These are phyloP conservation scores for Isochrysis galbana DNA, from an alignment of 78 protist genomes.

Conservation along the genomic window DNA sequence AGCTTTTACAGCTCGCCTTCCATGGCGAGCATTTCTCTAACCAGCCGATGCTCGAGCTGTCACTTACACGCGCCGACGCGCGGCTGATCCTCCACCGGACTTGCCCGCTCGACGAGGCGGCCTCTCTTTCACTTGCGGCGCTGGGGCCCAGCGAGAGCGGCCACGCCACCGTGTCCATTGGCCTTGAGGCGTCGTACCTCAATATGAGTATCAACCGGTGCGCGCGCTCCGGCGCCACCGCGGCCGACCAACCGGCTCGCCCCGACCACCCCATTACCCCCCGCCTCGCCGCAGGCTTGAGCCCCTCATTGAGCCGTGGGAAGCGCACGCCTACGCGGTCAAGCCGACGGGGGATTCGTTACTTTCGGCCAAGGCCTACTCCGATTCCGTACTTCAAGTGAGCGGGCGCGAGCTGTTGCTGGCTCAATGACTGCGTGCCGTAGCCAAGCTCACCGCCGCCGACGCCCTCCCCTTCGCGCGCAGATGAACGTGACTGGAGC, in stretches of 20 bases:
- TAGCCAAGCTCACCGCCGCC: too few species aligned
- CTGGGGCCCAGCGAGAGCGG: background rate
- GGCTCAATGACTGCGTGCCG: too few species aligned
- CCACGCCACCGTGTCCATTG: background rate
- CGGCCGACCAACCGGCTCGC: too few species aligned
- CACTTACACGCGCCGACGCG: background rate
- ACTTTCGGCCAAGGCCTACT: background rate
- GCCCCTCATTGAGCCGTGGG: background rate
- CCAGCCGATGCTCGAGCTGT: background rate
- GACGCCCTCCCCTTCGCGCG: too few species aligned
- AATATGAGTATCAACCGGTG: background rate
- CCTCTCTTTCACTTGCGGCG: background rate
- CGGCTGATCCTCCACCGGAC: background rate
- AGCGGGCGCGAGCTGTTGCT: too few species aligned
- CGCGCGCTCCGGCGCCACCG: too few species aligned
- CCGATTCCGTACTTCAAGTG: background rate
- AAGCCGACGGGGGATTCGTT: background rate
- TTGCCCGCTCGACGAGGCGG: background rate
- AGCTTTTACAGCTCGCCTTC: background rate
- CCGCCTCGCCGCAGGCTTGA: too few species aligned
- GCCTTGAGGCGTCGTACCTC: background rate
- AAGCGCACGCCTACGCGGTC: background rate
- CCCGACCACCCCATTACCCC: too few species aligned
- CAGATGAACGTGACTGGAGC: background rate
- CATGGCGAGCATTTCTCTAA: background rate